Percentiles rank a stretch among this genome's conserved stretches.
These are phyloP conservation scores for Millerozyma miso DNA, from an alignment of 805 yeast genomes.

Conservation along the genomic window DNA sequence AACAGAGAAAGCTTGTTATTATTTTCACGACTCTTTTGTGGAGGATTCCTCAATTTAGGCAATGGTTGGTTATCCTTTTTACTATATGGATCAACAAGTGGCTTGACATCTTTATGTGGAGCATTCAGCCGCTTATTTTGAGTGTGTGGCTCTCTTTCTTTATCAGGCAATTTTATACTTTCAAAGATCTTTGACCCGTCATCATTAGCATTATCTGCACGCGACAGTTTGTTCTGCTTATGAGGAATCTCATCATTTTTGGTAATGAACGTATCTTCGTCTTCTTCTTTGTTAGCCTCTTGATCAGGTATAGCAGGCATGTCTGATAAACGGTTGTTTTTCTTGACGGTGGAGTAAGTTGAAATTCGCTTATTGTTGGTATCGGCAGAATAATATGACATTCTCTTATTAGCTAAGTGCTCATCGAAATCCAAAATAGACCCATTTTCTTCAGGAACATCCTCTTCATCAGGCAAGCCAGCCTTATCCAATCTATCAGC, in stretches of 20 bases:
- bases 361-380: constrained; percentile 23
- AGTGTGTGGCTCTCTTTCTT: constrained; percentile 29
- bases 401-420: constrained; percentile 34
- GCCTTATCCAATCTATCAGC: constrained; percentile 40
- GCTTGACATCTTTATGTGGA: constrained; percentile 1
- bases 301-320: constrained; percentile 26
- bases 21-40: constrained; percentile 8
- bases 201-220: constrained; percentile 23
- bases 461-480: constrained; percentile 28
- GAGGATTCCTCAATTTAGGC: background rate
- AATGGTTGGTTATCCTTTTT: constrained; percentile 18
- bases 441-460: constrained; percentile 31
- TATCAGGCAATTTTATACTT: constrained; percentile 41
- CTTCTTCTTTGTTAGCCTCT: constrained; percentile 4
- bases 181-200: constrained; percentile 40
- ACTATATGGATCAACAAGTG: constrained; percentile 15
- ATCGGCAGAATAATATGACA: constrained; percentile 33
- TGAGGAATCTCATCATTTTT: constrained; percentile 18
- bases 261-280: constrained; percentile 40
- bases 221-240: constrained; percentile 13
- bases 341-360: constrained; percentile 11
- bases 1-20: background rate
- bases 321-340: constrained; percentile 19
- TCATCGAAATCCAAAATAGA: constrained; percentile 40
- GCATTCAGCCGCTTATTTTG: constrained; percentile 6